Conservation (phyloP, 345 rosid genomes). For the Salix koriyanagi region DNA sequence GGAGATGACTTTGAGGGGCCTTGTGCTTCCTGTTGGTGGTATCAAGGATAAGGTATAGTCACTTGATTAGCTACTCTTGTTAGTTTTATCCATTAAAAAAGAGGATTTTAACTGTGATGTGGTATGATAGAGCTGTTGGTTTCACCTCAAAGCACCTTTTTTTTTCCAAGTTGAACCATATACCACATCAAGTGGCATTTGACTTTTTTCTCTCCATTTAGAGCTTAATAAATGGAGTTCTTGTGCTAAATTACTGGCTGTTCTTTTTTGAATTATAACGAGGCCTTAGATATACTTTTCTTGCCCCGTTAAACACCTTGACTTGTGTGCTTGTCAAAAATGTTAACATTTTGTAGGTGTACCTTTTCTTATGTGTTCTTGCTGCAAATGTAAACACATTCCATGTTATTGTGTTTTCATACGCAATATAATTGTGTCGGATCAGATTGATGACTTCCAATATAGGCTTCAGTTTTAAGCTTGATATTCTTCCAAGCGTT, state of each 20-base stretch:
- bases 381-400: not conserved
- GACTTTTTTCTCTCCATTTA: not conserved
- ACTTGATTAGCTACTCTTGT: slow-evolving; percentile 3
- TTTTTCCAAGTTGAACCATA: not conserved
- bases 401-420: not conserved
- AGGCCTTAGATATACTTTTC: not conserved
- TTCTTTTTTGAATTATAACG: too few species aligned
- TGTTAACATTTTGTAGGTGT: not conserved
- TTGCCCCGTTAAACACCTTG: not conserved
- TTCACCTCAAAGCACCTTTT: not conserved
- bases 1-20: slow-evolving; percentile 97
- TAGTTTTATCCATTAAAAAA: not conserved
- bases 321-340: not conserved
- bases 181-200: not conserved
- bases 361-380: not conserved
- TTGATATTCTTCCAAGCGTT: not conserved
- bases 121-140: not conserved
- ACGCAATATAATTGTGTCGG: not conserved
- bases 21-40: slow-evolving; percentile 96
- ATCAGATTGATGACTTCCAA: not conserved
- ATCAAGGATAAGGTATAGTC: slow-evolving; percentile 79
- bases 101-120: not conserved
- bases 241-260: not conserved
- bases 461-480: not conserved
- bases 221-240: not conserved